Evolutionary conservation across 2,329 filamentous ascomycete species (phyloP).

Genomic region (Moelleriella libera): DNA sequence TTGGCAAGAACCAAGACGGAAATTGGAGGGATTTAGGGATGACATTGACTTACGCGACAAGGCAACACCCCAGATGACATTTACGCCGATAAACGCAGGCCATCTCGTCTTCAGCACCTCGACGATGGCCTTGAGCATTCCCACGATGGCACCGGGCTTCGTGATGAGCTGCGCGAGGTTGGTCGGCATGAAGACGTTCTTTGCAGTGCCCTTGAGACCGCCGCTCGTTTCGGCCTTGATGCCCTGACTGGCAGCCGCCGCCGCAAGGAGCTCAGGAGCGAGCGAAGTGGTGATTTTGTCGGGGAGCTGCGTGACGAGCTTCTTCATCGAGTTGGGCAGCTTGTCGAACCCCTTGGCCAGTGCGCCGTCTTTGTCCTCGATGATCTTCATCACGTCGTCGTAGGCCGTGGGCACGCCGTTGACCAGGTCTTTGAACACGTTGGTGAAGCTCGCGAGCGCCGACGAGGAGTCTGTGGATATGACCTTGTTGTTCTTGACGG

Average conservation of each 20-base stretch:
- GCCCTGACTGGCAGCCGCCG: conserved; percentile 61
- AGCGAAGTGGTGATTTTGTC: conserved; percentile 64
- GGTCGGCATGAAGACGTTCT: conserved; percentile 54
- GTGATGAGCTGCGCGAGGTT: conserved; percentile 68
- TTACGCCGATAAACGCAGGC: conserved; percentile 83
- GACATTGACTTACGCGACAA: conserved; percentile 56
- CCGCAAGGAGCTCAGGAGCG: conserved; percentile 71
- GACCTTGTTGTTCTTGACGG: conserved; percentile 71
- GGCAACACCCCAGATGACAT: conserved; percentile 79
- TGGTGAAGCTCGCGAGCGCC: conserved; percentile 70
- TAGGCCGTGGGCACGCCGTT: conserved; percentile 91
- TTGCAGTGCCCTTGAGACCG: conserved; percentile 46
- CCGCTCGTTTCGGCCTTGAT: conserved; percentile 39
- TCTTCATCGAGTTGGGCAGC: conserved; percentile 69
- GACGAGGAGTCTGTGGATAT: conserved; percentile 76
- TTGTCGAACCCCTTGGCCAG: conserved; percentile 47
- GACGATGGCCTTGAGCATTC: conserved; percentile 80
- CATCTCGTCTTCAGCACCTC: conserved; percentile 77
- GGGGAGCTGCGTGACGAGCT: conserved; percentile 72
- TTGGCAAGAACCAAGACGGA: too few relatives aligned
- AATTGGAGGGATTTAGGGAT: background rate
- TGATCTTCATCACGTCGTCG: conserved; percentile 58
- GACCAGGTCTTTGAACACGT: conserved; percentile 82
- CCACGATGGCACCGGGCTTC: conserved; percentile 74
- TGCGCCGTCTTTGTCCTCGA: conserved; percentile 47